Percentiles rank a stretch among this genome's conserved stretches.
Evolutionary conservation across 257 asterid genomes (phyloP).

Genomic region (Rehmannia glutinosa): DNA sequence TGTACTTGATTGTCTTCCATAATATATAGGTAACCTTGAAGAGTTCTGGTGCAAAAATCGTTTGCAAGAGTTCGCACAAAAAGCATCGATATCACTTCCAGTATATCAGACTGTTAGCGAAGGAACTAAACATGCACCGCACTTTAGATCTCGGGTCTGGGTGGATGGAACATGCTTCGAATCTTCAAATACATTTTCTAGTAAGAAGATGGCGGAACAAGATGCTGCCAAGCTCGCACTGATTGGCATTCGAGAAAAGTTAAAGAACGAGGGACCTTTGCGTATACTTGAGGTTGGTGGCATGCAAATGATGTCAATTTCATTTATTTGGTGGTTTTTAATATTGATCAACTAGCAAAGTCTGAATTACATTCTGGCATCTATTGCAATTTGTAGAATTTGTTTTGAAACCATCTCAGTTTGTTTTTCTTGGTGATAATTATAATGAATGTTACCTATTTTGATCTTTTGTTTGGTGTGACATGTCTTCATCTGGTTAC

Average conservation of each 20-base stretch:
- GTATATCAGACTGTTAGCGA: constrained; percentile 7
- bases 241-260: constrained; percentile 20
- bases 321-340: not conserved
- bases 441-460: no score
- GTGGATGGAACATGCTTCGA: constrained; percentile 35
- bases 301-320: not conserved
- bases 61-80: constrained; percentile 17
- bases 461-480: no score
- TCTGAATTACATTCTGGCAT: not conserved
- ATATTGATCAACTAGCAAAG: not conserved
- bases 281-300: constrained; percentile 36
- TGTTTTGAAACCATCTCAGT: not conserved
- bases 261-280: constrained; percentile 34
- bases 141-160: constrained; percentile 34
- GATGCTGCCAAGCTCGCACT: constrained; percentile 54
- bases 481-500: no score
- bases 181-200: constrained; percentile 29
- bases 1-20: not conserved
- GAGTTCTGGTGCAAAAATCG: constrained; percentile 13
- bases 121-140: constrained; percentile 24
- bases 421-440: not conserved
- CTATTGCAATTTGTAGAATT: not conserved
- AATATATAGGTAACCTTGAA: constrained; percentile 11
- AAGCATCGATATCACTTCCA: constrained; percentile 26
- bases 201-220: constrained; percentile 44